These are phyloP conservation scores for Kuraishia floccosa DNA, from an alignment of 805 yeast genomes.

Conservation along the genomic window DNA sequence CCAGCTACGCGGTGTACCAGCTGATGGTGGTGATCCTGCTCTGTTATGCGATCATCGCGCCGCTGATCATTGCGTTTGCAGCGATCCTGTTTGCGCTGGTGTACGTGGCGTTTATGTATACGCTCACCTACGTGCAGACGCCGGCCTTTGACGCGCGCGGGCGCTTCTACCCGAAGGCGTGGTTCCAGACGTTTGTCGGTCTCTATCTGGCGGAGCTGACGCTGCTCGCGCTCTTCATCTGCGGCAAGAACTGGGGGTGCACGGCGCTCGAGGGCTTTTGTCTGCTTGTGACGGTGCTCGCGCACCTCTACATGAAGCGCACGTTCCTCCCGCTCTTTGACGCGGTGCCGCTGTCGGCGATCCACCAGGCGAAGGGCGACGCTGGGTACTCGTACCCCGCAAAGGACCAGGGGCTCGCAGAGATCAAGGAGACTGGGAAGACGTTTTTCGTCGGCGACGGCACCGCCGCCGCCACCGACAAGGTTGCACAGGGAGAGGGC, in stretches of 20 bases:
- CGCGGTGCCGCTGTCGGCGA: constrained; percentile 58
- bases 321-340: constrained; percentile 55
- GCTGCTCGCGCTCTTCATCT: constrained; percentile 59
- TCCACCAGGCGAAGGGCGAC: constrained; percentile 28
- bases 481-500: constrained; percentile 2
- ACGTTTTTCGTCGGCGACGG: constrained; percentile 8
- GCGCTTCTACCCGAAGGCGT: constrained; percentile 58
- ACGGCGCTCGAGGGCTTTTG: constrained; percentile 58
- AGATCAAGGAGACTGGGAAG: constrained; percentile 41
- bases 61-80: constrained; percentile 60
- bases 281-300: constrained; percentile 42
- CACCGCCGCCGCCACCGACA: constrained; percentile 3
- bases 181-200: constrained; percentile 64
- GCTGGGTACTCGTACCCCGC: constrained; percentile 38
- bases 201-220: constrained; percentile 63
- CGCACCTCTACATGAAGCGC: constrained; percentile 48
- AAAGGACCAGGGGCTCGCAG: constrained; percentile 53
- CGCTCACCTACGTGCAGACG: constrained; percentile 49
- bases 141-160: constrained; percentile 58
- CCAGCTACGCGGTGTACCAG: constrained; percentile 68
- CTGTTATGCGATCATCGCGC: constrained; percentile 71
- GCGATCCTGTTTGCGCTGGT: constrained; percentile 42
- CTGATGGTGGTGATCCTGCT: constrained; percentile 63
- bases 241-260: constrained; percentile 72
- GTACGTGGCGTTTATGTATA: constrained; percentile 53